These are phyloP conservation scores for Aspergillus sp. DNA, from an alignment of 2,329 filamentous ascomycete genomes.

Conservation along the genomic window DNA sequence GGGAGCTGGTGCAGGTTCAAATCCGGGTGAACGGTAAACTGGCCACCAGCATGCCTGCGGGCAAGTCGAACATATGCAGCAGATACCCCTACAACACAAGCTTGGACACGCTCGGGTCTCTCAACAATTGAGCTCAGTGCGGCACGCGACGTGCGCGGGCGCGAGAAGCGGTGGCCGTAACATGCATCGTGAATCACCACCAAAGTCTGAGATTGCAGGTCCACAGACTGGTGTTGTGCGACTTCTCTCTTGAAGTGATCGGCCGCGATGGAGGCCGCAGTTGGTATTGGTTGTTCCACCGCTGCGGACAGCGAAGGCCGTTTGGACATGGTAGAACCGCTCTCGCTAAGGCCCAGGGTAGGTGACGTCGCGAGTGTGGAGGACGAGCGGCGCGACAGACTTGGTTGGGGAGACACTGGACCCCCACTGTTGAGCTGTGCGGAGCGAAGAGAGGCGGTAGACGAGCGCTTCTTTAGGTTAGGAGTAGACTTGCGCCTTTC, in stretches of 20 bases:
- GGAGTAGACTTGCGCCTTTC: conserved; percentile 41
- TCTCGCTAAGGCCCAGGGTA: conserved; percentile 16
- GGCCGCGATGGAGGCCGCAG: conserved; percentile 64
- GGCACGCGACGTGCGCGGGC: conserved; percentile 75
- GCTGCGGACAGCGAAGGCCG: conserved; percentile 29
- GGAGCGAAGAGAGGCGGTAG: conserved; percentile 44
- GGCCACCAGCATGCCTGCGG: conserved; percentile 73
- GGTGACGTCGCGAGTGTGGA: conserved; percentile 36
- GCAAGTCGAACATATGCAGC: conserved; percentile 91
- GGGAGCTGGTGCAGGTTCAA: conserved; percentile 60
- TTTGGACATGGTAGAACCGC: conserved; percentile 32
- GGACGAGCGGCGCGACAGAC: conserved; percentile 41
- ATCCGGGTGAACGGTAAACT: conserved; percentile 68
- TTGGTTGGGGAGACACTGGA: conserved; percentile 34
- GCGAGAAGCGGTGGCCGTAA: conserved; percentile 89
- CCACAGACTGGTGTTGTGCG: conserved; percentile 59
- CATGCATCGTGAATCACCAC: conserved; percentile 92
- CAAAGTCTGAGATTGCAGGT: conserved; percentile 63
- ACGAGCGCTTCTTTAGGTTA: conserved; percentile 45
- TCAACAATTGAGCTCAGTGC: conserved; percentile 84
- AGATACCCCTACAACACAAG: conserved; percentile 79
- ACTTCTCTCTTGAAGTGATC: conserved; percentile 74
- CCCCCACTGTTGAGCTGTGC: conserved; percentile 32
- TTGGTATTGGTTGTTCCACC: conserved; percentile 38
- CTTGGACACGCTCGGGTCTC: conserved; percentile 86